Base-by-base conservation (phyloP, 208 protist species). In the Acanthamoeba triangularis region DNA sequence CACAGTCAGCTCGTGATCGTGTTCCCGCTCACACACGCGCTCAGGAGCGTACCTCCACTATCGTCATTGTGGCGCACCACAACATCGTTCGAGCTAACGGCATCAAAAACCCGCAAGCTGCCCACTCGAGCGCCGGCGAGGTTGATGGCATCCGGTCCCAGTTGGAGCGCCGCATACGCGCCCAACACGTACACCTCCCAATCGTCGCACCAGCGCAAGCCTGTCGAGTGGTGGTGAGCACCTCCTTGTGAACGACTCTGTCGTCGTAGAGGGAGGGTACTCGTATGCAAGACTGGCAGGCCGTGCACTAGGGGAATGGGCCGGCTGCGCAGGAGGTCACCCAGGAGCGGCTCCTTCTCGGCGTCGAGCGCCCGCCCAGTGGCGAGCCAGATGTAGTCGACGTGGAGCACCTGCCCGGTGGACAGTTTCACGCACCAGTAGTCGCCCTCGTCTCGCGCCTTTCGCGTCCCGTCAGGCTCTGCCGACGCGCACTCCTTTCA, bases 361-460 rank as follows among this genome's bases (percentile, higher is more conserved):
- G 72, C 72, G n/a, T 82, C 37, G 37, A 49, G 35, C n/a, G 35
- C 37, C 72, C 82, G 10, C 30, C 82, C 82, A 41, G 82, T 90
- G 49, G 82, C 82, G 23, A 90, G 54, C 82, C 82, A 90, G 54
- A 90, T 90, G 49, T 90, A 63, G 54, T 90, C 82, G 0, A 90
- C 82, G 18, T 90, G 49, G 37, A 90, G 7, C 28, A 44, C 54
- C 11, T 67, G 44, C 54, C 35, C 82, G 28, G 18, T 82, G 72
- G 72, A 82, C 33, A 82, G 72, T 8, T 82, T 82, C 10, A 82
- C 72, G 72, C 72, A 82, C 72, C 72, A 82, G 23, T 47, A 82
- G 20, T 56, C 82, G 33, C 35, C 82, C 37, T 90, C 82, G 16
- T 63, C n/a, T 20, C 63, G 13, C 23, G 49, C 0, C 63, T 69